Base-by-base conservation (phyloP, 164 flowering plant species). In the Cinnamomum chago region DNA sequence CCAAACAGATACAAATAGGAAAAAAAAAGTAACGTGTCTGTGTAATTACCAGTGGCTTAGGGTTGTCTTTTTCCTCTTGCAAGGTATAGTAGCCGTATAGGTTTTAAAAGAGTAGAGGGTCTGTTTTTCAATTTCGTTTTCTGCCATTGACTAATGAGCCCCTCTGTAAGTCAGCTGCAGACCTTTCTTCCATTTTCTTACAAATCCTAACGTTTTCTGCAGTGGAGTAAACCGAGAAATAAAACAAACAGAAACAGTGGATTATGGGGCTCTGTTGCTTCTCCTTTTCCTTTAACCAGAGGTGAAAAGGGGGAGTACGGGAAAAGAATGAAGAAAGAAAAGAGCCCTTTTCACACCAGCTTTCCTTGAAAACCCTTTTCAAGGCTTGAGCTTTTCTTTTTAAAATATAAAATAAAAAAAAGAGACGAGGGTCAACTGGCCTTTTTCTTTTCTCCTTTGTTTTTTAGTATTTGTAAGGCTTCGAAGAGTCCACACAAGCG, bases 401-500 rank as follows among this genome's bases (percentile, higher is more conserved):
- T 24, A 24, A 24, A 24, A 24, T 0, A 14, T 52, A 13, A 17
- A 55, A 15, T 55, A 3, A 13, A 17, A 55, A 15, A 17, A 3
- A 3, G n/a, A 13, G 60, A 55, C 25, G 70, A 84, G 83, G 84
- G 93, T 89, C 93, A 89, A 91, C 92, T 85, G 71, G 73, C 76
- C 70, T 77, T 85, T 82, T 79, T 25, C 25, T 85, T 82, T 79
- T 25, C 25, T 58, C 50, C 68, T 76, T 79, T 80, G 81, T 76
- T 71, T 17, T 58, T 84, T 71, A 79, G 76, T 76, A 80, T 90
- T 81, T 87, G 91, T 84, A 88, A 90, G 89, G 97, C 86, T 85
- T 90, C 83, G 81, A 88, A 69, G 82, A 85, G 83, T 88, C 93
- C 93, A 88, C 92, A 83, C 80, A 80, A 25, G 78, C 69, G 78